phyloP scores from a whole-genome alignment of 805 yeast genomes.

The Pichia nanzhaoensis region DNA sequence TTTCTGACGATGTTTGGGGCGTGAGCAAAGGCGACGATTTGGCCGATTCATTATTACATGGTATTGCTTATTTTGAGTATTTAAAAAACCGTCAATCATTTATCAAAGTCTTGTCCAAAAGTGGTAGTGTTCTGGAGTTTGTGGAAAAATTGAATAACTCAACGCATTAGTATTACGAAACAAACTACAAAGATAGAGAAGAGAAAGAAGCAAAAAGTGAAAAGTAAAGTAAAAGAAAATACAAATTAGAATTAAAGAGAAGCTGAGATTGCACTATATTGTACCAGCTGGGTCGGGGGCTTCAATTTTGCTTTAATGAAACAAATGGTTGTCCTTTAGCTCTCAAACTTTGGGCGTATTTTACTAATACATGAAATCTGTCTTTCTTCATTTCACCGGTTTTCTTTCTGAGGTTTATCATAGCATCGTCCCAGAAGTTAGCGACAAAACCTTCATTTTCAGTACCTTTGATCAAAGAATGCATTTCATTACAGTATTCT shows the following conservation, averaged over 20 bases:
- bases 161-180: too few relatives aligned
- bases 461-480: slow-evolving; percentile 31
- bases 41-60: slow-evolving; percentile 61
- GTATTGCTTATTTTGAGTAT: slow-evolving; percentile 44
- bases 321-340: slow-evolving; percentile 22
- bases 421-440: slow-evolving; percentile 26
- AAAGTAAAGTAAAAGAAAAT: too few relatives aligned
- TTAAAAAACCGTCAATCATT: slow-evolving; percentile 18
- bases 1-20: slow-evolving; percentile 15
- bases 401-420: slow-evolving; percentile 20
- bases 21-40: slow-evolving; percentile 53
- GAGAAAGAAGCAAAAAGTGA: too few relatives aligned
- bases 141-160: not conserved
- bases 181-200: too few relatives aligned
- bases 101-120: not conserved
- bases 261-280: too few relatives aligned
- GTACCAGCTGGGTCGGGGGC: too few relatives aligned
- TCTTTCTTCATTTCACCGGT: slow-evolving; percentile 25
- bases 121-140: not conserved
- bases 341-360: slow-evolving; percentile 24
- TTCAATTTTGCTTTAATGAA: slow-evolving; percentile 5
- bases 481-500: slow-evolving; percentile 45
- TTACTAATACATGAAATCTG: slow-evolving; percentile 24
- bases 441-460: slow-evolving; percentile 31
- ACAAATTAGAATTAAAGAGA: too few relatives aligned